Evolutionary conservation across 2,329 filamentous ascomycete species (phyloP).

Genomic region (Trichoderma harzianum): DNA sequence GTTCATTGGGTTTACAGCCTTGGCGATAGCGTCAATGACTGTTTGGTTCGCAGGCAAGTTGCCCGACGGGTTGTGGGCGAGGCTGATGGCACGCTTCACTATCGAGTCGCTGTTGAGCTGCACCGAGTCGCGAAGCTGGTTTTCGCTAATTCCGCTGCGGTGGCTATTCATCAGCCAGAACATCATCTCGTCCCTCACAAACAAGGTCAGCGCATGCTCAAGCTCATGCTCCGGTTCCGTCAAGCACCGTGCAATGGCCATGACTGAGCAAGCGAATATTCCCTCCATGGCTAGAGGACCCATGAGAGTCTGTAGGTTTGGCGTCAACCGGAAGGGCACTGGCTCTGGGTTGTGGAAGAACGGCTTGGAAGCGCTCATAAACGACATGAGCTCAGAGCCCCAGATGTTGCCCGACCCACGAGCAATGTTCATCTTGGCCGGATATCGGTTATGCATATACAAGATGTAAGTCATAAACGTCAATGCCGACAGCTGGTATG

Average conservation of each 20-base stretch:
- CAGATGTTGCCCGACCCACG: constrained; percentile 88
- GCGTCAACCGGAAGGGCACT: constrained; percentile 94
- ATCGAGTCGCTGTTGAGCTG: constrained; percentile 86
- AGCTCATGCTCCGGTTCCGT: constrained; percentile 86
- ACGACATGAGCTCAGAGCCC: constrained; percentile 91
- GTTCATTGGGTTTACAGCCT: constrained; percentile 87
- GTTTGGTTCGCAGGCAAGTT: constrained; percentile 95
- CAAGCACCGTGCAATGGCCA: constrained; percentile 92
- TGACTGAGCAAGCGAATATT: constrained; percentile 90
- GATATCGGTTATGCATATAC: constrained; percentile 94
- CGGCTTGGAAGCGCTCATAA: constrained; percentile 78
- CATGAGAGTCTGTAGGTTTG: constrained; percentile 94
- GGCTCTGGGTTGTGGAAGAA: constrained; percentile 94
- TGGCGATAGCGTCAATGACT: constrained; percentile 89
- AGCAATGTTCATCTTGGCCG: constrained; percentile 91
- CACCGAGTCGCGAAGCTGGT: constrained; percentile 73
- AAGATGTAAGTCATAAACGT: constrained; percentile 99
- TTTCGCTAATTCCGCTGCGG: constrained; percentile 54
- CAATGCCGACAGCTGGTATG: constrained; percentile 89
- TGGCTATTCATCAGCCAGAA: constrained; percentile 89
- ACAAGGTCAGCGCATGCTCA: constrained; percentile 91
- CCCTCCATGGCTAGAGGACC: constrained; percentile 93
- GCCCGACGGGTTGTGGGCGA: constrained; percentile 73
- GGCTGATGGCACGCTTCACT: constrained; percentile 81
- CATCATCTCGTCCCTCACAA: constrained; percentile 96